Evolutionary conservation across 2,329 filamentous ascomycete species (phyloP).

Genomic region (Coleophoma cylindrospora): DNA sequence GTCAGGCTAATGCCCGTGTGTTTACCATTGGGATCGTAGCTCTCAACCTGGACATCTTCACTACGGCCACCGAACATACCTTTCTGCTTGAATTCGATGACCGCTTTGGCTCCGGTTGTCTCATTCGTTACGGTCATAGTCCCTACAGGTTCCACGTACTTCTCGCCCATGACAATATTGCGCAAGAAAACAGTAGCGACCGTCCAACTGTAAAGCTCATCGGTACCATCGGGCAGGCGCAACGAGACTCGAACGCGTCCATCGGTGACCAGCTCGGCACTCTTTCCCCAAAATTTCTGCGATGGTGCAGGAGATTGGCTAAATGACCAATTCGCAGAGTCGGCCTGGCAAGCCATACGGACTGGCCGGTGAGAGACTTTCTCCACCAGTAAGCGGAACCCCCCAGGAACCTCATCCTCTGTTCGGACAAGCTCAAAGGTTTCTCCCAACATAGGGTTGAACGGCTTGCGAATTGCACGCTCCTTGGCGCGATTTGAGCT

Average conservation of each 20-base stretch:
- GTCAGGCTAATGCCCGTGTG: constrained; percentile 62
- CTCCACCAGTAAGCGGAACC: constrained; percentile 88
- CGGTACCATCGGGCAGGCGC: constrained; percentile 56
- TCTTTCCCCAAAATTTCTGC: constrained; percentile 99
- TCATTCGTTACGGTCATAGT: constrained; percentile 85
- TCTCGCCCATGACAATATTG: constrained; percentile 96
- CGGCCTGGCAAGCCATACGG: constrained; percentile 87
- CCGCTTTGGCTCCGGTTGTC: constrained; percentile 73
- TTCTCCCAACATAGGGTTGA: constrained; percentile 94
- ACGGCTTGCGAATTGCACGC: constrained; percentile 89
- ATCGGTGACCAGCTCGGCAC: constrained; percentile 88
- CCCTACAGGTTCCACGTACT: constrained; percentile 93
- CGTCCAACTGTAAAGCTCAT: constrained; percentile 85
- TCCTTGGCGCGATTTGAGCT: constrained; percentile 81
- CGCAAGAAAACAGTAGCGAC: constrained; percentile 85
- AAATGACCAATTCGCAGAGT: constrained; percentile 79
- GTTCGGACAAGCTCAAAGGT: constrained; percentile 90
- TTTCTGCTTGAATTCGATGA: constrained; percentile 88
- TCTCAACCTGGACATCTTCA: constrained; percentile 80
- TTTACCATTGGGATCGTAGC: constrained; percentile 61
- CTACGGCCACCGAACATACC: constrained; percentile 96
- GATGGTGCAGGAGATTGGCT: constrained; percentile 82
- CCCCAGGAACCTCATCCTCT: constrained; percentile 64
- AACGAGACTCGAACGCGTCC: constrained; percentile 77
- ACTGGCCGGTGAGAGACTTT: constrained; percentile 94